Conservation (phyloP, 768 basidiomycete genomes). For the Calocera viscosa region DNA sequence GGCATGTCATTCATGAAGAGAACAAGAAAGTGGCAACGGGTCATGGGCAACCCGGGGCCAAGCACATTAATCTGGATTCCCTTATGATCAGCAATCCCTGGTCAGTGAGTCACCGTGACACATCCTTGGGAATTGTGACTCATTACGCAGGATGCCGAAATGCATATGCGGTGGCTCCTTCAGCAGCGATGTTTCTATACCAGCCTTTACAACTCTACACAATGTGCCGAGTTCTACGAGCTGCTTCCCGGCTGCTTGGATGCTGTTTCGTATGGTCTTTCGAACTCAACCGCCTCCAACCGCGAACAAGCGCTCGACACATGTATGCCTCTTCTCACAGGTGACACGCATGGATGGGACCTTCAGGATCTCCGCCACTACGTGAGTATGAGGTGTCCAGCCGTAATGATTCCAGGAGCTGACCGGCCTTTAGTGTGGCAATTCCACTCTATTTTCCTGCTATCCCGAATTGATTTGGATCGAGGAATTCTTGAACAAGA, state of each 20-base stretch:
- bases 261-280: conserved; percentile 5
- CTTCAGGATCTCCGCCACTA: conserved; percentile 9
- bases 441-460: conserved; percentile 10
- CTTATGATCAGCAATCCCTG: conserved; percentile 27
- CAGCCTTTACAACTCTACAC: conserved; percentile 26
- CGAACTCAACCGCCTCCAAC: conserved; percentile 10
- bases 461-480: conserved; percentile 22
- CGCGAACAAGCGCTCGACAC: conserved; percentile 7
- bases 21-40: conserved; percentile 23
- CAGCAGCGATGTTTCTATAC: conserved; percentile 23
- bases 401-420: not conserved
- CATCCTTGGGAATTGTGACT: not conserved
- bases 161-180: conserved; percentile 26
- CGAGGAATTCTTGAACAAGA: conserved; percentile 9
- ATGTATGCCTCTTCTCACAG: conserved; percentile 12
- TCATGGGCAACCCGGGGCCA: conserved; percentile 17
- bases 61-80: conserved; percentile 27
- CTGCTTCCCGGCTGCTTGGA: conserved; percentile 24
- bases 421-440: not conserved
- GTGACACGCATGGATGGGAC: conserved; percentile 17
- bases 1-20: conserved; percentile 28
- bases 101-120: conserved; percentile 13
- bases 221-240: conserved; percentile 22
- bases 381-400: not conserved
- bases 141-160: conserved; percentile 21